Evolutionary conservation across 257 asterid genomes (phyloP), one percentile per base, ranked within the genome.

Genomic region (Buddleja alternifolia): DNA sequence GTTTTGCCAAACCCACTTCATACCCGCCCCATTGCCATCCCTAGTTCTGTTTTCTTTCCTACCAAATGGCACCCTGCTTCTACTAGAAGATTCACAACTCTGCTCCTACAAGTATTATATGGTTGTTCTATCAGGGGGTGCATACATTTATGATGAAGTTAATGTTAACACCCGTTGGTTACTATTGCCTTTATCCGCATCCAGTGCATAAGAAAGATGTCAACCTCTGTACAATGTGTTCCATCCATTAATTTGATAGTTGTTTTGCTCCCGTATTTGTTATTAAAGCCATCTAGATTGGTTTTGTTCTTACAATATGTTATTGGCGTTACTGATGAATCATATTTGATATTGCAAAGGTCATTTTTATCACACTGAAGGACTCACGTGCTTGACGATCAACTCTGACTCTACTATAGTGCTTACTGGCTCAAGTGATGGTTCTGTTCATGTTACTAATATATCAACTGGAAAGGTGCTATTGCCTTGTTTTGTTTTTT

Each of bases 351-450:
- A 48, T 54, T 72, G 59, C 58, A 69, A 21, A 88, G 98, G 96
- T 56, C 88, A 93, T 77, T 87, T 87, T 0, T 93, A 90, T 79
- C 99, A 90, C 76, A 80, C 80, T 7, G 81, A 80, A 70, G 96
- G 96, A n/a, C 77, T 93, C 71, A 90, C 96, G 14, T 90, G 97
- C 84, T 75, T 90, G 89, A 75, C 93, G 40, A 71, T 89, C 74
- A 91, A 68, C 78, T 78, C 95, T 39, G 96, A 93, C 80, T 87
- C 99, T 52, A 51, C 82, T 48, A 88, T 90, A 68, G 97, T 82
- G 48, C 87, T 93, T 63, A 84, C 89, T 56, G 99, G 99, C 42
- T 87, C 99, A 8, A 80, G 66, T 20, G 95, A 90, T 76, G 83
- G 91, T 58, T 84, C 96, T 41, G 85, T 76, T 79, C 92, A 85